These are phyloP conservation scores for Theobroma grandiflorum DNA, from an alignment of 441 rosid species.

Conservation along the genomic window DNA sequence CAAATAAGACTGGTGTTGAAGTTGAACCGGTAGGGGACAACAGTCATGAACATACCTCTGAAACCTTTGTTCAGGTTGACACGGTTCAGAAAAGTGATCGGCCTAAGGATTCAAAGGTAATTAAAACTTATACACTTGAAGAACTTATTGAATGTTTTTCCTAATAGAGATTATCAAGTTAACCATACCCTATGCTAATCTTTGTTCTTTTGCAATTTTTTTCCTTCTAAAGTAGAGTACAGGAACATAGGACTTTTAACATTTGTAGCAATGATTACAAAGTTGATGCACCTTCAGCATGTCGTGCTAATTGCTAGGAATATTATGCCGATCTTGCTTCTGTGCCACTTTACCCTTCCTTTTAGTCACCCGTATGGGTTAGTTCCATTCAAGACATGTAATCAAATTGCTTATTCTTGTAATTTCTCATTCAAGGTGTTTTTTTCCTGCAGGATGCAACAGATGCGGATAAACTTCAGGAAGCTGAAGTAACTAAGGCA, in stretches of 20 bases:
- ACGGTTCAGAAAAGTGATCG: conserved; percentile 33
- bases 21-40: conserved; percentile 45
- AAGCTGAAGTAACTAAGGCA: conserved; percentile 42
- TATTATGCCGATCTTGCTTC: background rate
- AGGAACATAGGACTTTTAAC: background rate
- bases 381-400: background rate
- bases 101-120: conserved; percentile 50
- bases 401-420: background rate
- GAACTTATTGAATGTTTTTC: too few species aligned
- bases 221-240: background rate
- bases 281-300: background rate
- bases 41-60: conserved; percentile 29
- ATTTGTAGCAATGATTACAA: background rate
- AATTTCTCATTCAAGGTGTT: conserved; percentile 4
- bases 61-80: conserved; percentile 37
- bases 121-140: conserved; percentile 3
- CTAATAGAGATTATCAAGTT: background rate
- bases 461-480: conserved; percentile 44
- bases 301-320: background rate
- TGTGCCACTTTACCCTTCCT: too few species aligned
- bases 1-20: conserved; percentile 32
- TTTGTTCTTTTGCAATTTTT: background rate
- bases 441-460: conserved; percentile 48
- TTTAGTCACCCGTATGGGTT: too few species aligned
- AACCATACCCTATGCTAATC: background rate